phyloP scores from a whole-genome alignment of 2,329 filamentous ascomycete species.

The Neofusicoccum ribis region DNA sequence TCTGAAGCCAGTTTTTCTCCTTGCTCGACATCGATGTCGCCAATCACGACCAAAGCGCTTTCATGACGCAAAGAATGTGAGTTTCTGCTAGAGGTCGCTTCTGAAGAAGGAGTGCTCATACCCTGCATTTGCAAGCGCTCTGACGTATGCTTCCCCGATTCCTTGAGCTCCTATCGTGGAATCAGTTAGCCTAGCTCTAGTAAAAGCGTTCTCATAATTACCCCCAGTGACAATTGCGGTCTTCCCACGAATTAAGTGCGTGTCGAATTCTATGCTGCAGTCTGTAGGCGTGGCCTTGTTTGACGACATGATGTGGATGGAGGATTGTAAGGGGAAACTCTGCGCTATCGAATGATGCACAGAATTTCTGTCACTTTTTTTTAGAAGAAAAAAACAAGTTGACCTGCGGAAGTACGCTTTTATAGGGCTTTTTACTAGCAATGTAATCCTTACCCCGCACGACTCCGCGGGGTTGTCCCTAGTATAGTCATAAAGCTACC shows the following conservation, averaged over 20 bases:
- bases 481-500: too few species aligned
- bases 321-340: too few species aligned
- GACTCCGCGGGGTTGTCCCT: too few species aligned
- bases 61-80: not conserved
- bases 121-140: not conserved
- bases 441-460: too few species aligned
- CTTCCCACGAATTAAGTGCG: not conserved
- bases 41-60: not conserved
- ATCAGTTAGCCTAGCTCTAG: not conserved
- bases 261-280: not conserved
- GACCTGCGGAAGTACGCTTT: too few species aligned
- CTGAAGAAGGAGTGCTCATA: not conserved
- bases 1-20: not conserved
- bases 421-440: too few species aligned
- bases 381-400: too few species aligned
- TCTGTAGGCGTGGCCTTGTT: not conserved
- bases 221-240: conserved; percentile 6
- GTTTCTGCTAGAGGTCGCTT: not conserved
- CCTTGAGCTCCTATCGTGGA: not conserved
- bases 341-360: too few species aligned
- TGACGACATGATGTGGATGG: too few species aligned
- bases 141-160: conserved; percentile 1
- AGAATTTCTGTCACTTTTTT: too few species aligned
- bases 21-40: not conserved
- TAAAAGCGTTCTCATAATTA: not conserved